Evolutionary conservation across 2,329 filamentous ascomycete species (phyloP), one percentile per base, ranked within the genome.

Genomic region (Amylocarpus encephaloides): DNA sequence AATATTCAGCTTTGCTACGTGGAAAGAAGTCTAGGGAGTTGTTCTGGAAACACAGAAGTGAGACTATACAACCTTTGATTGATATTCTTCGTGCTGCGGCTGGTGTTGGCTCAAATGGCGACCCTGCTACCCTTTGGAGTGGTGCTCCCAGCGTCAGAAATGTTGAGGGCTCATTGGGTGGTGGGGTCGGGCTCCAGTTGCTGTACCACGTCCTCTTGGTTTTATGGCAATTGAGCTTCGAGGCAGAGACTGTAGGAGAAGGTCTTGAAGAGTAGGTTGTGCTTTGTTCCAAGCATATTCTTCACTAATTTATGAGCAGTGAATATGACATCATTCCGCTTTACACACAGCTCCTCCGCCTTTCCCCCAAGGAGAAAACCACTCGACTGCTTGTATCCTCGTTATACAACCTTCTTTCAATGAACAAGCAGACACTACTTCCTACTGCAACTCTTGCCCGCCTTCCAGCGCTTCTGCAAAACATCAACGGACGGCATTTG

Each of bases 351-450:
- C 83, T 98, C 34, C 77, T 98, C 49, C 86, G 90, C 48, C 76
- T 95, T 38, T 97, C 93, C 2, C 91, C 92, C 40, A 98, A 98
- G 70, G 93, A 97, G 68, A 98, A 98, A 76, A 97, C 92, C 1
- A 97, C 92, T 0, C 84, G 93, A 29, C 78, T 98, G 48, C 80
- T 96, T 41, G 78, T 97, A 40, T 90, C 90, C 9, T 96, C 92
- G 6, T 79, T 98, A 36, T 80, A 86, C 67, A 97, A 95, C 70
- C 82, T 98, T 40, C 80, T 96, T 34, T 73, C 73, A 40, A 73
- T 75, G 53, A 84, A 88, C 75, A 69, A 80, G 71, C 73, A 86
- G 78, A 77, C 86, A 67, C 70, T 84, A 68, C 83, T 97, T 49
- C 91, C 92, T 6, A 85, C 86, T 2, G 91, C 93, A 1, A 85